Percentiles rank a stretch among this genome's conserved stretches.
Conservation (phyloP, 2,329 filamentous ascomycete species). For the Pyrenophora graminea region DNA sequence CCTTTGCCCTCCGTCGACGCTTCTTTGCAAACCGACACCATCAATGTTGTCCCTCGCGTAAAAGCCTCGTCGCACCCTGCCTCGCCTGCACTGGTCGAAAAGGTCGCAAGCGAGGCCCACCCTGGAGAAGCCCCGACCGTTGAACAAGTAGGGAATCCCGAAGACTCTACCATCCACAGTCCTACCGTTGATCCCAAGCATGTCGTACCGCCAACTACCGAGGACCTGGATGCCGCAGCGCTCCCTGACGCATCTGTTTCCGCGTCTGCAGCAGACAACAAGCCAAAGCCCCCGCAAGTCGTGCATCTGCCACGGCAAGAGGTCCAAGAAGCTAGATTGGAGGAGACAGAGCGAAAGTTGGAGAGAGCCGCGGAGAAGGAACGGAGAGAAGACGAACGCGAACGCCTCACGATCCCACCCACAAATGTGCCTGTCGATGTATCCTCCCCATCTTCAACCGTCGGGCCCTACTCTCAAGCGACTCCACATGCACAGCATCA, state of each 20-base stretch:
- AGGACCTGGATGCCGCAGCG: conserved; percentile 28
- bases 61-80: conserved; percentile 15
- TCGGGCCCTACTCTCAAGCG: conserved; percentile 69
- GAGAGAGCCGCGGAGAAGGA: conserved; percentile 44
- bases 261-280: conserved; percentile 8
- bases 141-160: conserved; percentile 13
- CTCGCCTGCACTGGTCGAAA: conserved; percentile 20
- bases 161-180: conserved; percentile 17
- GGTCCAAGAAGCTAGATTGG: conserved; percentile 53
- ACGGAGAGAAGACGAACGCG: conserved; percentile 46
- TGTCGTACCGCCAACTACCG: conserved; percentile 36
- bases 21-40: conserved; percentile 20
- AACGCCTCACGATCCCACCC: conserved; percentile 36
- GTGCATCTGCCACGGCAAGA: conserved; percentile 57
- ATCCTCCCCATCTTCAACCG: conserved; percentile 66
- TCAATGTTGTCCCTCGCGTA: conserved; percentile 12
- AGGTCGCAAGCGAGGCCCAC: conserved; percentile 16
- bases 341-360: conserved; percentile 48
- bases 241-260: conserved; percentile 4
- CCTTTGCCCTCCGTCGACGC: conserved; percentile 25
- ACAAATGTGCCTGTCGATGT: conserved; percentile 36
- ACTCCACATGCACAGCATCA: conserved; percentile 71
- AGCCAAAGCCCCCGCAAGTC: conserved; percentile 39
- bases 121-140: conserved; percentile 13
- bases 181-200: conserved; percentile 30